These are phyloP conservation scores for Alternaria sp. DNA, from an alignment of 2,329 filamentous ascomycete genomes.

Conservation along the genomic window DNA sequence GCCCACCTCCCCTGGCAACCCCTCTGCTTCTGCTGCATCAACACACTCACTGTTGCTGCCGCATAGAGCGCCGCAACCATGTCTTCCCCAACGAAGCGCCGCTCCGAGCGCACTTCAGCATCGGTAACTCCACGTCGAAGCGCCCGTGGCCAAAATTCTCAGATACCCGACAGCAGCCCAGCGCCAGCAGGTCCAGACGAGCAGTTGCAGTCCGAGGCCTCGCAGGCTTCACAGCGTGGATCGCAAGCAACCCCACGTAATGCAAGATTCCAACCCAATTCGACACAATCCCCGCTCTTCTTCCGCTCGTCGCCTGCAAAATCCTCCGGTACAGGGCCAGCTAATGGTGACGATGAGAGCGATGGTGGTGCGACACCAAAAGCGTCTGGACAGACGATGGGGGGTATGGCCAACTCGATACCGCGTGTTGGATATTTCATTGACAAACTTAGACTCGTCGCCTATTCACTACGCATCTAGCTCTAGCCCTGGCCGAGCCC, in stretches of 20 bases:
- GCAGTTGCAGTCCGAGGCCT: slow-evolving; percentile 55
- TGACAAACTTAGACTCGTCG: slow-evolving; percentile 74
- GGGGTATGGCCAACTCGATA: slow-evolving; percentile 62
- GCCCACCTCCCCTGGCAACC: slow-evolving; percentile 26
- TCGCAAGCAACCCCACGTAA: slow-evolving; percentile 58
- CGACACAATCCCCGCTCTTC: slow-evolving; percentile 77
- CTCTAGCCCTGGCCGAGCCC: slow-evolving; percentile 78
- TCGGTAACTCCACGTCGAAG: slow-evolving; percentile 65
- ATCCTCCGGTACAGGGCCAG: slow-evolving; percentile 52
- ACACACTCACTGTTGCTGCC: slow-evolving; percentile 11
- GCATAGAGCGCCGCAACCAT: slow-evolving; percentile 51
- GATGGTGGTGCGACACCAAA: slow-evolving; percentile 75
- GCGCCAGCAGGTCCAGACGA: slow-evolving; percentile 53
- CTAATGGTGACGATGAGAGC: slow-evolving; percentile 56
- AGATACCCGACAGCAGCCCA: slow-evolving; percentile 63
- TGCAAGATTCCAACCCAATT: slow-evolving; percentile 53
- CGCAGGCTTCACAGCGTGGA: slow-evolving; percentile 51
- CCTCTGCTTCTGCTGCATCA: slow-evolving; percentile 21
- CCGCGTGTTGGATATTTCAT: slow-evolving; percentile 19
- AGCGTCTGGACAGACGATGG: slow-evolving; percentile 67
- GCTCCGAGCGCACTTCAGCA: slow-evolving; percentile 63
- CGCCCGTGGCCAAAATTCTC: slow-evolving; percentile 62
- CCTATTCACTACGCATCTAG: slow-evolving; percentile 90
- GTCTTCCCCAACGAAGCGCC: slow-evolving; percentile 69
- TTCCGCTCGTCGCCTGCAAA: slow-evolving; percentile 70